Conservation (phyloP, 257 asterid species). For the Plantago elongata region DNA sequence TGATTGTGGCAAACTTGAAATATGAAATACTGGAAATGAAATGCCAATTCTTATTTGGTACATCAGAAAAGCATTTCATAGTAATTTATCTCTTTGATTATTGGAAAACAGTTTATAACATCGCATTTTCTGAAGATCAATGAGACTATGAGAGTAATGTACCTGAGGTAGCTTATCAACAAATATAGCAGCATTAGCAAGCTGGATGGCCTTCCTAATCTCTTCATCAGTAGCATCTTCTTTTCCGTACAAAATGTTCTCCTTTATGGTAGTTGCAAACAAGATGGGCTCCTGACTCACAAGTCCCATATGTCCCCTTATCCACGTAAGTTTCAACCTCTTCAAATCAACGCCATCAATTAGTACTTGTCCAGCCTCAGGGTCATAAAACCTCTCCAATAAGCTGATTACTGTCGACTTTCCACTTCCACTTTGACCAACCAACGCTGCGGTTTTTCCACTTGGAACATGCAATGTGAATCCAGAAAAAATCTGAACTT, state of each 20-base stretch:
- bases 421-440: slow-evolving; percentile 80
- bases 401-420: slow-evolving; percentile 69
- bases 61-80: neutral
- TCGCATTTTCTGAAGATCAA: too few species aligned
- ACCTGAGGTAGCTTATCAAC: slow-evolving; percentile 62
- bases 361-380: slow-evolving; percentile 55
- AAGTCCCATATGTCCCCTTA: slow-evolving; percentile 60
- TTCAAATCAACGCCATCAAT: slow-evolving; percentile 55
- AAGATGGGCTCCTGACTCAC: slow-evolving; percentile 72
- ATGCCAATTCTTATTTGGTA: too few species aligned
- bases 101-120: too few species aligned
- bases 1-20: too few species aligned
- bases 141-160: neutral
- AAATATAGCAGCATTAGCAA: slow-evolving; percentile 80
- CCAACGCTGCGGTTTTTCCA: slow-evolving; percentile 63
- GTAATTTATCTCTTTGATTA: too few species aligned
- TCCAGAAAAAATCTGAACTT: slow-evolving; percentile 52
- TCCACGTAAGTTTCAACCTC: slow-evolving; percentile 43
- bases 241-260: slow-evolving; percentile 61
- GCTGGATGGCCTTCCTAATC: slow-evolving; percentile 57
- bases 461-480: slow-evolving; percentile 41
- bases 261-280: slow-evolving; percentile 56
- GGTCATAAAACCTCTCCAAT: slow-evolving; percentile 69
- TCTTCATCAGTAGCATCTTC: slow-evolving; percentile 59
- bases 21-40: too few species aligned